These are phyloP conservation scores for Diaporthe longicolla DNA, from an alignment of 2,329 filamentous ascomycete genomes.

Conservation along the genomic window DNA sequence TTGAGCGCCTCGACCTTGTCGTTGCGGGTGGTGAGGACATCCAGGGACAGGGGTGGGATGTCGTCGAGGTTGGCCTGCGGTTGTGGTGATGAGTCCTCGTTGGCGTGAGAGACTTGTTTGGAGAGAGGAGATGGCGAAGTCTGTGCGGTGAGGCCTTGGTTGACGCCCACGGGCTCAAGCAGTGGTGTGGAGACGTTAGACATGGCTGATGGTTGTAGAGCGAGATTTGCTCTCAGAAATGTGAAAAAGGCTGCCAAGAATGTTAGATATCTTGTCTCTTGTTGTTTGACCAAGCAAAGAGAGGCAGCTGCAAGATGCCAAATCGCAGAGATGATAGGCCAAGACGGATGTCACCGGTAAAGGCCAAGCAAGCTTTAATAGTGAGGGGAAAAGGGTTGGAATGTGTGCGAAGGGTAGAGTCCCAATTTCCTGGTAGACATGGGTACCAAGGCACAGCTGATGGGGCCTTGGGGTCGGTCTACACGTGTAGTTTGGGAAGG, in stretches of 20 bases:
- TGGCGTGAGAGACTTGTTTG: constrained; percentile 48
- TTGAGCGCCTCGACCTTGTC: constrained; percentile 78
- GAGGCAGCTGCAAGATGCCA: neutral
- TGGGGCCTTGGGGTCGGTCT: constrained; percentile 12
- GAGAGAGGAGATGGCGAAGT: constrained; percentile 55
- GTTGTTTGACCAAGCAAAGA: neutral
- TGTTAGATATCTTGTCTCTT: constrained; percentile 40
- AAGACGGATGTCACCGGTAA: constrained; percentile 15
- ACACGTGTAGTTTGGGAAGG: constrained; percentile 5
- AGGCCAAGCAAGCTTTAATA: constrained; percentile 21
- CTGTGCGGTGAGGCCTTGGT: constrained; percentile 47
- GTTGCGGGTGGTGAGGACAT: constrained; percentile 64
- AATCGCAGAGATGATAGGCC: neutral
- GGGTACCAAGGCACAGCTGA: constrained; percentile 9
- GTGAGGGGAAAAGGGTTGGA: neutral
- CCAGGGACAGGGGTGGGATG: constrained; percentile 75
- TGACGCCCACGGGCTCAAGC: constrained; percentile 61
- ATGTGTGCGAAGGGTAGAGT: neutral
- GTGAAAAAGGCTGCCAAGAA: constrained; percentile 79
- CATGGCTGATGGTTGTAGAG: constrained; percentile 73
- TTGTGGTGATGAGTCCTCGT: constrained; percentile 48
- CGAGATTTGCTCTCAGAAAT: constrained; percentile 84
- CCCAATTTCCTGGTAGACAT: neutral
- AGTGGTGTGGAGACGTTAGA: constrained; percentile 76
- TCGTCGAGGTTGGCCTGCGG: constrained; percentile 58